These are phyloP conservation scores for Penicilliopsis zonata DNA, from an alignment of 495 filamentous ascomycete species.

Conservation along the genomic window DNA sequence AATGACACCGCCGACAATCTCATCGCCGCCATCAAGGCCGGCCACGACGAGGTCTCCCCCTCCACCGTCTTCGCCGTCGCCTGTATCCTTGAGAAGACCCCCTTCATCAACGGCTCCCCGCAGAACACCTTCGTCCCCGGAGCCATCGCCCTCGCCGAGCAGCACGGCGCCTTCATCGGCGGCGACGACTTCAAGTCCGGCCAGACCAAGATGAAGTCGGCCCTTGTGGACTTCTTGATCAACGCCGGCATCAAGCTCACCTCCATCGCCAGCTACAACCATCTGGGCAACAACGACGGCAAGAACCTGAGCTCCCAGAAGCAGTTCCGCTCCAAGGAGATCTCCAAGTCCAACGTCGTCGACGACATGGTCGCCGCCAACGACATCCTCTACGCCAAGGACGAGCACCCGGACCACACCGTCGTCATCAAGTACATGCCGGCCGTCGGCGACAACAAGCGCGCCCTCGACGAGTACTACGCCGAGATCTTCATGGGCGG, in stretches of 20 bases:
- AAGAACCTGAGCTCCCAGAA: constrained; percentile 95
- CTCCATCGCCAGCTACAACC: constrained; percentile 98
- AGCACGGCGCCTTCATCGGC: constrained; percentile 81
- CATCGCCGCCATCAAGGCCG: constrained; percentile 69
- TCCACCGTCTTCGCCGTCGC: constrained; percentile 95
- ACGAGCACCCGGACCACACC: constrained; percentile 80
- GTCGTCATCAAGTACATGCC: constrained; percentile 99
- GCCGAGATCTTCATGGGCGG: constrained; percentile 99
- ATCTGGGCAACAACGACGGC: constrained; percentile 98
- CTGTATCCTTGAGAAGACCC: constrained; percentile 75
- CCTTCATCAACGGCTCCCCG: constrained; percentile 98
- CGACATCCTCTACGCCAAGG: constrained; percentile 72
- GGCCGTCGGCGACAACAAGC: constrained; percentile 97
- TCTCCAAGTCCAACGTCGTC: constrained; percentile 96
- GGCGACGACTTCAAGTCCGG: constrained; percentile 99
- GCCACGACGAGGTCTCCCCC: constrained; percentile 81
- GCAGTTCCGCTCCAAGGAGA: constrained; percentile 99
- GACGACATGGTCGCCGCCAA: constrained; percentile 99
- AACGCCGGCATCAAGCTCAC: constrained; percentile 98
- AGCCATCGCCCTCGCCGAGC: constrained; percentile 79
- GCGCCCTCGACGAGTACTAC: constrained; percentile 96
- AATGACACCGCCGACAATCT: constrained; percentile 97
- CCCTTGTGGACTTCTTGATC: constrained; percentile 96
- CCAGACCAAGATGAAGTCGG: constrained; percentile 99
- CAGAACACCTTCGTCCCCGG: constrained; percentile 99